phyloP scores from a whole-genome alignment of 2,329 filamentous ascomycete genomes.

The Nannizzia gypsea region DNA sequence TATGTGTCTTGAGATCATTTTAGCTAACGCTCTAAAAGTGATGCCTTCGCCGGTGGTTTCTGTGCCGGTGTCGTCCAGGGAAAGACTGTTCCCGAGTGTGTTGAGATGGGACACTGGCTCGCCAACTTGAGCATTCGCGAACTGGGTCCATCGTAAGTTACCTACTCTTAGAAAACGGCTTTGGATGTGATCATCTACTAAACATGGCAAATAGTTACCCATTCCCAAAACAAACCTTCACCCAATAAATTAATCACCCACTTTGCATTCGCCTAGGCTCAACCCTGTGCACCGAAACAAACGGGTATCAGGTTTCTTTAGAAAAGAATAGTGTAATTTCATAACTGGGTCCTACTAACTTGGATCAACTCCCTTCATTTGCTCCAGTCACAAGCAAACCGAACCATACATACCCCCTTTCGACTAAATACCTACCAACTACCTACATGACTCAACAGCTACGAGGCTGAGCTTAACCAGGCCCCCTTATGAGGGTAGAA shows the following conservation, averaged over 20 bases:
- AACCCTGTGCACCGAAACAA: slow-evolving; percentile 7
- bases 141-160: slow-evolving; percentile 82
- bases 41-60: slow-evolving; percentile 93
- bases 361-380: background rate
- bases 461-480: background rate
- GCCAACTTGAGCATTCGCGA: slow-evolving; percentile 89
- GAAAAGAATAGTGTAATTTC: background rate
- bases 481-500: background rate
- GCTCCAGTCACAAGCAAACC: background rate
- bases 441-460: background rate
- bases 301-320: background rate
- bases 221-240: slow-evolving; percentile 68
- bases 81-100: slow-evolving; percentile 61
- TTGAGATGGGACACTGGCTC: slow-evolving; percentile 95
- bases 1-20: background rate
- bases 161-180: background rate
- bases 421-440: background rate
- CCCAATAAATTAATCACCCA: slow-evolving; percentile 25
- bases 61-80: slow-evolving; percentile 78
- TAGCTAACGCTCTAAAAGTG: slow-evolving; percentile 39
- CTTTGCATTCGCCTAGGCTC: slow-evolving; percentile 7
- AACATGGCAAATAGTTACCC: slow-evolving; percentile 51
- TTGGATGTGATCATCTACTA: no score
- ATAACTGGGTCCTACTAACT: background rate
- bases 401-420: background rate